Conservation (phyloP, 805 yeast genomes). For the Wickerhamiella azyma region DNA sequence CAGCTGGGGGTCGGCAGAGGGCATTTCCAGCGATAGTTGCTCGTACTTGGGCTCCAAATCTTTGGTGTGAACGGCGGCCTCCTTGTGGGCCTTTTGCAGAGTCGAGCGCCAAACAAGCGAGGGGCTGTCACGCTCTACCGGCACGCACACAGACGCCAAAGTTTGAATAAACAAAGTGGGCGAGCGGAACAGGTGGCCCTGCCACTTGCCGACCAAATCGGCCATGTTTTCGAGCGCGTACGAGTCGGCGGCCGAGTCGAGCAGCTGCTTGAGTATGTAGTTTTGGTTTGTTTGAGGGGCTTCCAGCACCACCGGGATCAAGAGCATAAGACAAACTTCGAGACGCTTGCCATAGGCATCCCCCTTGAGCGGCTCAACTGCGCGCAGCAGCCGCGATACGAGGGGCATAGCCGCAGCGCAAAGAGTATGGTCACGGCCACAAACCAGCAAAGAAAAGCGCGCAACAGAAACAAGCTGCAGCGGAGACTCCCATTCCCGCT, state of each 20-base stretch:
- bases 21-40: background rate
- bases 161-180: background rate
- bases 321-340: background rate
- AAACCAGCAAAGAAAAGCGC: background rate
- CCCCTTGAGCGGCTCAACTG: background rate
- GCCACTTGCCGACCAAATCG: background rate
- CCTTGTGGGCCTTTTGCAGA: background rate
- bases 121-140: background rate
- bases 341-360: constrained; percentile 1
- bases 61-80: background rate
- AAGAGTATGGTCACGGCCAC: background rate
- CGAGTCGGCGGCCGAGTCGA: background rate
- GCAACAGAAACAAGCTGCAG: background rate
- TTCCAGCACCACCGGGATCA: constrained; percentile 1
- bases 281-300: background rate
- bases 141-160: background rate
- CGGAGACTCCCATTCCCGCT: background rate
- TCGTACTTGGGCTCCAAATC: background rate
- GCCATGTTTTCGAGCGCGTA: background rate
- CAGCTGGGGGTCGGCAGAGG: background rate
- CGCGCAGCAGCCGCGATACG: background rate
- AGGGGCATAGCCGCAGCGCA: background rate
- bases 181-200: background rate
- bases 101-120: background rate
- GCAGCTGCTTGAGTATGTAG: background rate